A percentile compares a stretch with the other conserved stretches of the same genome.
Evolutionary conservation across 768 basidiomycete genomes (phyloP).

Genomic region (Trametes cubensis): DNA sequence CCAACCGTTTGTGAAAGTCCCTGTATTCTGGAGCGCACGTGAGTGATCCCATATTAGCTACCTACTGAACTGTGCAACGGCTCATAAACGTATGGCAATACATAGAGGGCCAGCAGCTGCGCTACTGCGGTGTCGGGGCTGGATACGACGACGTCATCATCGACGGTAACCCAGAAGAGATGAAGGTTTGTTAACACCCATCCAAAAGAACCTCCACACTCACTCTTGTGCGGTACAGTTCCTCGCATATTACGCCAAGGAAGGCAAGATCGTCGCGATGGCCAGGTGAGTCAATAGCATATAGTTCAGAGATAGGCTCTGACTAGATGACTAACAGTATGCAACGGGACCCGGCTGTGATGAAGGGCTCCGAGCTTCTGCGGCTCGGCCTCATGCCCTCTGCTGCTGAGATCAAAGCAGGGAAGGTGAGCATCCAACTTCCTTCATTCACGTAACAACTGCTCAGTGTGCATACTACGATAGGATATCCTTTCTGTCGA

Average conservation of each 20-base stretch:
- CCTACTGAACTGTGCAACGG: not conserved
- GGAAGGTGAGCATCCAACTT: conserved; percentile 55
- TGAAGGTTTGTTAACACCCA: conserved; percentile 60
- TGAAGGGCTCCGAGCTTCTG: conserved; percentile 77
- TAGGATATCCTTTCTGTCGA: conserved; percentile 16
- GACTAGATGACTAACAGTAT: conserved; percentile 47
- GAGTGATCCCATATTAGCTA: conserved; percentile 33
- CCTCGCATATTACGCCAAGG: conserved; percentile 76
- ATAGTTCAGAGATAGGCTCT: not conserved
- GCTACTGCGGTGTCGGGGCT: conserved; percentile 78
- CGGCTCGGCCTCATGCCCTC: conserved; percentile 81
- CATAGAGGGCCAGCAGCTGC: conserved; percentile 80
- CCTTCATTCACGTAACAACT: not conserved
- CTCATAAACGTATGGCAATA: not conserved
- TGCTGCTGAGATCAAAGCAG: conserved; percentile 68
- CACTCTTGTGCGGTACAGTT: conserved; percentile 48
- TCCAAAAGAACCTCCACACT: not conserved
- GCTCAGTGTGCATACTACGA: not conserved
- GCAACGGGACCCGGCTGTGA: conserved; percentile 81
- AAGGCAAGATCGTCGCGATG: conserved; percentile 65
- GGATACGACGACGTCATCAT: conserved; percentile 78
- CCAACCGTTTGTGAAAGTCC: conserved; percentile 76
- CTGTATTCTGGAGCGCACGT: conserved; percentile 92
- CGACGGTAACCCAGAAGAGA: conserved; percentile 69
- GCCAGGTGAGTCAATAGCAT: conserved; percentile 48